Conservation (phyloP, 2,329 filamentous ascomycete species). For the Hymenoscyphus scutula region DNA sequence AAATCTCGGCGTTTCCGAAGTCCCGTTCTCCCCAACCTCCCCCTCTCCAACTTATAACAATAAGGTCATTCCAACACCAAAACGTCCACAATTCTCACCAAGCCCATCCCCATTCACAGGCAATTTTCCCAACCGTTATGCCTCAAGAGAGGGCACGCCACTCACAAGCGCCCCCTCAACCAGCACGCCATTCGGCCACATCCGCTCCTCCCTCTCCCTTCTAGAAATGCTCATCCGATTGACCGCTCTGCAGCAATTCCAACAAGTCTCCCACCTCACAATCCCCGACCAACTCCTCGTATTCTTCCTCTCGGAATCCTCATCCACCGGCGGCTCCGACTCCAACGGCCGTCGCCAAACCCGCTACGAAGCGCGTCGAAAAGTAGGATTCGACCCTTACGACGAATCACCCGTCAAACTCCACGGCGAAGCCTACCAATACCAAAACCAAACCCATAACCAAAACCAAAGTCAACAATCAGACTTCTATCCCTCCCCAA, state of each 20-base stretch:
- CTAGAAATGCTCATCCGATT: conserved; percentile 72
- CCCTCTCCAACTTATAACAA: conserved; percentile 1
- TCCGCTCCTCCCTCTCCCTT: conserved; percentile 67
- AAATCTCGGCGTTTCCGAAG: conserved; percentile 20
- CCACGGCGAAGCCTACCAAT: conserved; percentile 61
- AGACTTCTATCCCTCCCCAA: background rate
- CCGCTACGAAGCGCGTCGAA: conserved; percentile 56
- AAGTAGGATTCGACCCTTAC: conserved; percentile 70
- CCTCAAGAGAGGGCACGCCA: background rate
- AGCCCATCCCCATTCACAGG: background rate
- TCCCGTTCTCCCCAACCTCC: conserved; percentile 8
- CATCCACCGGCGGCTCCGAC: conserved; percentile 63
- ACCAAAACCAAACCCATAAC: too few species aligned
- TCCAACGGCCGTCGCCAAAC: conserved; percentile 58
- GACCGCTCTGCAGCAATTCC: conserved; percentile 70
- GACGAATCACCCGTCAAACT: conserved; percentile 67
- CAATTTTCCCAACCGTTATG: background rate
- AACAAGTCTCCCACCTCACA: conserved; percentile 68
- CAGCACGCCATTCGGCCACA: conserved; percentile 44
- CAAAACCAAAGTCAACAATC: too few species aligned
- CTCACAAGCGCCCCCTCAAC: background rate
- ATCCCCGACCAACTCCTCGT: conserved; percentile 72
- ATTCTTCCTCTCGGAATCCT: conserved; percentile 69
- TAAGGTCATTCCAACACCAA: conserved; percentile 10
- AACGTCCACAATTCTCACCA: background rate